Base-by-base conservation (phyloP, 1,284 basidiomycete species). In the Mixia osmundae region DNA sequence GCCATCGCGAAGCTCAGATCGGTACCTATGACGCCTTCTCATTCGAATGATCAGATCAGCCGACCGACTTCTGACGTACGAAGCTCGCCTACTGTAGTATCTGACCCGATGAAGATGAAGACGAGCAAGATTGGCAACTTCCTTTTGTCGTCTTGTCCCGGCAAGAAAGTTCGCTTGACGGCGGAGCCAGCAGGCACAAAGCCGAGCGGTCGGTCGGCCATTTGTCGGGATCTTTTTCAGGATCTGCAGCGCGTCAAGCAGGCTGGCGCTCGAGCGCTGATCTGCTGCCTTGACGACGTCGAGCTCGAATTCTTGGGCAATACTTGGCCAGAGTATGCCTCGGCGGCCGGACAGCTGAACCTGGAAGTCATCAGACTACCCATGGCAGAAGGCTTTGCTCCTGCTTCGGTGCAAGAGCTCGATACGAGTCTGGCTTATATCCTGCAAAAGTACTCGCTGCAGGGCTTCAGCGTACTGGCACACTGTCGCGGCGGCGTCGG, bases 401-500 rank as follows among this genome's bases (percentile, higher is more conserved):
- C 83, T 0, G 61, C 70, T 2, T 68, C 71, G 9, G 62, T 74
- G 4, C 33, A 36, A 12, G 10, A 25, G 5, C 44, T 51, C 16
- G 76, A 94, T 51, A 59, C 55, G 0, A 66, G 77, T 41, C 61
- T 97, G n/a, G 63, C 65, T 6, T 58, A 63, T 27, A 59, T 94
- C 38, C 73, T 85, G 30, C 54, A 67, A 12, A 57, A 58, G 5
- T 91, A 87, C 51, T 79, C 83, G 0, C 59, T 87, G 6, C 61
- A 61, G 5, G 83, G 85, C 2, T 54, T 66, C 2, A 65, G 71
- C 23, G 67, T 89, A 3, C 66, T 94, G 5, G 77, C 77, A 5
- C 89, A 95, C 50, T 97, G 89, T 54, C 69, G 89, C 19, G 89
- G 87, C 24, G 89, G 89, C 5, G 77, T 97, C 4, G 89, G 89